These are phyloP conservation scores for Theobroma cacao DNA, from an alignment of 345 rosid species.

Conservation along the genomic window DNA sequence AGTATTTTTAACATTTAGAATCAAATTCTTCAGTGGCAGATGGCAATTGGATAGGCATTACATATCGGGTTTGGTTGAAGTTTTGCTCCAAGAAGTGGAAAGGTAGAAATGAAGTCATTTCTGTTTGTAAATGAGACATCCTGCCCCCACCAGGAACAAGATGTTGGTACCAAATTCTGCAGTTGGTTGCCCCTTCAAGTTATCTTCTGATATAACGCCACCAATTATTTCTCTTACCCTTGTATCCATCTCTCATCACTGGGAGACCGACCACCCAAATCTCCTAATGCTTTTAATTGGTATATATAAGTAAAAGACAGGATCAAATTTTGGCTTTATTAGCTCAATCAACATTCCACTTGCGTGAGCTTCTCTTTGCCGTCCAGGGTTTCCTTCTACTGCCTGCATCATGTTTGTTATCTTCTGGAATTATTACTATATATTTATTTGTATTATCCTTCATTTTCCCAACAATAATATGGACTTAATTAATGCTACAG, in stretches of 20 bases:
- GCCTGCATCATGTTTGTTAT: not conserved
- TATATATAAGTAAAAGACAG: not conserved
- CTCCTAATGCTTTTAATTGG: not conserved
- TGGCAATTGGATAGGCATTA: not conserved
- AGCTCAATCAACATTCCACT: not conserved
- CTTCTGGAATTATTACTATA: no score
- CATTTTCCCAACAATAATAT: no score
- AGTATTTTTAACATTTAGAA: no score
- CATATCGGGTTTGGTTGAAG: not conserved
- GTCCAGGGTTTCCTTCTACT: not conserved
- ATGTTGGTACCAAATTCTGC: conserved; percentile 1
- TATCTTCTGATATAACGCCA: not conserved
- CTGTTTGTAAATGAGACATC: not conserved
- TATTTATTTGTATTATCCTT: no score
- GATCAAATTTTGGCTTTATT: not conserved
- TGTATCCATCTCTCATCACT: not conserved
- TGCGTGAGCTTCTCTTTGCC: not conserved
- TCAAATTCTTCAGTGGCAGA: no score
- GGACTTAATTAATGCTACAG: no score
- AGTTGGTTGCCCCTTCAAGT: not conserved
- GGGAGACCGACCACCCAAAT: not conserved
- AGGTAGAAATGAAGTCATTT: not conserved
- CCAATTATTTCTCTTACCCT: not conserved
- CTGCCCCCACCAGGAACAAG: not conserved
- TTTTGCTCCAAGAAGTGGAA: not conserved